Evolutionary conservation across 139 green algal species (phyloP).

Genomic region (Coelastrella sp.): DNA sequence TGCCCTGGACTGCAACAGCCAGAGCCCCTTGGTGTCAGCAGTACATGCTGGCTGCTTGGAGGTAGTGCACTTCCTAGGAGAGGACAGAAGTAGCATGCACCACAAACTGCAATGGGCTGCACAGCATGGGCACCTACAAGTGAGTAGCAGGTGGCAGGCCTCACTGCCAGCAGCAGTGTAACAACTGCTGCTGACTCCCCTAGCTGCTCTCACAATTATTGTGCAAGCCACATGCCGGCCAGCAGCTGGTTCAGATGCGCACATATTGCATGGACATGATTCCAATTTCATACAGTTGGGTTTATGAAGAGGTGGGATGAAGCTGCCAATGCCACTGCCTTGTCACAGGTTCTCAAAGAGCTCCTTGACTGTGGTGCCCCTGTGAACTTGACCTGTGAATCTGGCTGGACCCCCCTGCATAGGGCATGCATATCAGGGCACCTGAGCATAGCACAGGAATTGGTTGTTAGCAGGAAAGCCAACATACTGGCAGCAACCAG

Average conservation of each 20-base stretch:
- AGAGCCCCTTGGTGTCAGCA: neutral
- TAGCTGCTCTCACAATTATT: too few relatives aligned
- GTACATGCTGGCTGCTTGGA: slow-evolving; percentile 26
- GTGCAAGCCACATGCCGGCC: too few relatives aligned
- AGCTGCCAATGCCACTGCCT: neutral
- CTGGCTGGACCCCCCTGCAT: slow-evolving; percentile 20
- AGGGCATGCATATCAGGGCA: neutral
- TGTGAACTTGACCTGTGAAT: slow-evolving; percentile 11
- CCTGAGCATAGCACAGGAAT: neutral
- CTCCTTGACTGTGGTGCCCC: neutral
- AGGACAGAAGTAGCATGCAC: slow-evolving; percentile 5
- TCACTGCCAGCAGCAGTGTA: neutral
- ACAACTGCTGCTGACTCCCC: neutral
- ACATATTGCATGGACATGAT: too few relatives aligned
- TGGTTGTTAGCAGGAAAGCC: slow-evolving; percentile 4
- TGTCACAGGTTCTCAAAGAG: slow-evolving; percentile 1
- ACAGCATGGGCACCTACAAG: slow-evolving; percentile 15
- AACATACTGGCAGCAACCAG: slow-evolving; percentile 31
- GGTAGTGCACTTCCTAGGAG: neutral
- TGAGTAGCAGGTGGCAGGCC: neutral
- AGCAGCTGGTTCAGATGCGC: too few relatives aligned
- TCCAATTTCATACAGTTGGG: too few relatives aligned
- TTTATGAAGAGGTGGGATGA: too few relatives aligned
- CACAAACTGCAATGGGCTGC: slow-evolving; percentile 24
- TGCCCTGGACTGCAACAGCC: neutral